These are phyloP conservation scores for Penicillium concentricum DNA, from an alignment of 2,329 filamentous ascomycete genomes.

Conservation along the genomic window DNA sequence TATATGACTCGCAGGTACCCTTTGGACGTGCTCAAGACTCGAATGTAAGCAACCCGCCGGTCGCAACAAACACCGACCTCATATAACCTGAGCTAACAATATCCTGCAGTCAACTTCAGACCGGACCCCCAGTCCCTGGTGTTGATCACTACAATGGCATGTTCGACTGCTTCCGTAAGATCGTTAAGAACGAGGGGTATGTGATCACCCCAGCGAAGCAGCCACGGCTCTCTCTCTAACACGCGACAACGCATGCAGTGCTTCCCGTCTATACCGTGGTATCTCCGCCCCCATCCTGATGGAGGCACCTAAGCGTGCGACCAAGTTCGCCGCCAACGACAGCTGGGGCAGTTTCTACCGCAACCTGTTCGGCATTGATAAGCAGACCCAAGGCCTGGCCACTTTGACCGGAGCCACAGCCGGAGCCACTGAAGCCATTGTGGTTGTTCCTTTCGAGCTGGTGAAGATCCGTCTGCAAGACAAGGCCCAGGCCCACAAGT, in stretches of 20 bases:
- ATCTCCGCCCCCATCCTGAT: constrained; percentile 96
- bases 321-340: constrained; percentile 98
- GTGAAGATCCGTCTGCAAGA: constrained; percentile 99
- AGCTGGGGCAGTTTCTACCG: constrained; percentile 96
- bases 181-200: constrained; percentile 92
- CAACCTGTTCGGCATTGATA: constrained; percentile 74
- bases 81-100: constrained; percentile 3
- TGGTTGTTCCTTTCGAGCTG: constrained; percentile 96
- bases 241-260: constrained; percentile 48
- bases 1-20: constrained; percentile 70
- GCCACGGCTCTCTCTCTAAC: not conserved
- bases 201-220: constrained; percentile 20
- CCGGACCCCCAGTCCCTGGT: constrained; percentile 63
- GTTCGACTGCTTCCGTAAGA: constrained; percentile 97
- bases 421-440: constrained; percentile 92
- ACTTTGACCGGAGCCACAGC: constrained; percentile 91
- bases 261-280: constrained; percentile 89
- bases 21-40: constrained; percentile 95
- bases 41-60: constrained; percentile 65
- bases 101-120: constrained; percentile 73
- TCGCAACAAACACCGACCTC: constrained; percentile 12
- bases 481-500: constrained; percentile 80
- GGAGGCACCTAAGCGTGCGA: constrained; percentile 94
- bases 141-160: constrained; percentile 93
- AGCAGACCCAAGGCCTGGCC: constrained; percentile 90